Conservation (phyloP, 2,329 filamentous ascomycete genomes). For the Sporothrix sp. region DNA sequence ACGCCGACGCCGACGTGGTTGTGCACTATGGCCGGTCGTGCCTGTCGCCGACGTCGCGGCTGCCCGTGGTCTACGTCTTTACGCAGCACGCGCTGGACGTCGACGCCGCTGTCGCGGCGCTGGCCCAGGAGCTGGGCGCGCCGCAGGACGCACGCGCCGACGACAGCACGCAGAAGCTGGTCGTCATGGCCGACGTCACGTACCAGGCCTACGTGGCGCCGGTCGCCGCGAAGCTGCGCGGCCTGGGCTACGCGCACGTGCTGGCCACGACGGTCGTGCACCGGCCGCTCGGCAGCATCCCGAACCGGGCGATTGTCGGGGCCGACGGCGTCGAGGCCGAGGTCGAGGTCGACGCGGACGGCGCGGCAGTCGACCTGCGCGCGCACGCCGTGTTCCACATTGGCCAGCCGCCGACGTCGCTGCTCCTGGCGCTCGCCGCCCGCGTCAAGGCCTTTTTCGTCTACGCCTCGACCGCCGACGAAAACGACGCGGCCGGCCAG, state of each 20-base stretch:
- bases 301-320: constrained; percentile 60
- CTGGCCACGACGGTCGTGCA: constrained; percentile 64
- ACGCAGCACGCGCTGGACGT: constrained; percentile 62
- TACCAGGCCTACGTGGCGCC: constrained; percentile 64
- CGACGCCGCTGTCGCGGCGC: constrained; percentile 45
- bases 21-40: constrained; percentile 93
- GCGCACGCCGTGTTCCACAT: constrained; percentile 74
- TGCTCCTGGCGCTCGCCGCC: constrained; percentile 79
- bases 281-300: constrained; percentile 69
- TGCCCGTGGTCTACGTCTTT: constrained; percentile 87
- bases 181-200: constrained; percentile 83
- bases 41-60: constrained; percentile 74
- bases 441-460: constrained; percentile 72
- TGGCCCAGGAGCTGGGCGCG: constrained; percentile 59
- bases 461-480: constrained; percentile 41
- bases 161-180: constrained; percentile 34
- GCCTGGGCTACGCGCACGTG: constrained; percentile 58
- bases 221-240: constrained; percentile 45
- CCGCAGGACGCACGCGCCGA: constrained; percentile 39
- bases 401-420: constrained; percentile 65
- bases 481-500: neutral
- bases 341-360: too few species aligned
- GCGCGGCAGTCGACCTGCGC: constrained; percentile 39
- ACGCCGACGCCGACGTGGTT: constrained; percentile 80
- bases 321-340: constrained; percentile 11